phyloP scores from a whole-genome alignment of 1,139 yeast genomes.

The Yamadazyma friedrichii region DNA sequence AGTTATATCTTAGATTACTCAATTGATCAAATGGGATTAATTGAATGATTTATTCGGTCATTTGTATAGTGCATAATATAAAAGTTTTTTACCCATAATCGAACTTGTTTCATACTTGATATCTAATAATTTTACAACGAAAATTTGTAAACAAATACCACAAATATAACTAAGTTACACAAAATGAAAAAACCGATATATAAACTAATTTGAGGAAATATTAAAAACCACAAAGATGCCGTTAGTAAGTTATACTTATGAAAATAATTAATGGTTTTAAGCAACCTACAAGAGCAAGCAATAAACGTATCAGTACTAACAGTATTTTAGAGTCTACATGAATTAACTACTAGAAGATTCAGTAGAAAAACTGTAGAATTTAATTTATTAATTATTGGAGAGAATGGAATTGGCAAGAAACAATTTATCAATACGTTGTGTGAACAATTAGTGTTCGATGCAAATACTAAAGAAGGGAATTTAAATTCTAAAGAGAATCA shows the following conservation, averaged over 20 bases:
- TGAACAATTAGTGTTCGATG: conserved; percentile 16
- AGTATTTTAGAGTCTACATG: conserved; percentile 10
- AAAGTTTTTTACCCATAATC: too few species aligned
- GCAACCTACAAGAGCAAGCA: too few species aligned
- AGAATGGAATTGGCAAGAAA: conserved; percentile 35
- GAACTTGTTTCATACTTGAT: too few species aligned
- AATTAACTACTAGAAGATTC: conserved; percentile 19
- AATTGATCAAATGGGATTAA: conserved; percentile 64
- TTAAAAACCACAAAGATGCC: conserved; percentile 4
- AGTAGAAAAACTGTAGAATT: conserved; percentile 16
- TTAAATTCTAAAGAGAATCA: not conserved
- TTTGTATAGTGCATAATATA: too few species aligned
- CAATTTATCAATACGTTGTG: conserved; percentile 33
- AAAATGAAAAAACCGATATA: not conserved
- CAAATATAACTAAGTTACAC: not conserved
- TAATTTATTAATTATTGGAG: conserved; percentile 32
- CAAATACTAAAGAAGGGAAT: not conserved
- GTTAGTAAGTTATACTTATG: conserved; percentile 5
- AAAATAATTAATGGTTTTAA: not conserved
- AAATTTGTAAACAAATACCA: not conserved
- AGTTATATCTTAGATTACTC: conserved; percentile 85
- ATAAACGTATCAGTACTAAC: too few species aligned
- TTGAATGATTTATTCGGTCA: not conserved
- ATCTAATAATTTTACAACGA: too few species aligned
- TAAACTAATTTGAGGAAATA: too few species aligned